phyloP scores from a whole-genome alignment of 495 filamentous ascomycete genomes.

The Apiosordaria backusii region DNA sequence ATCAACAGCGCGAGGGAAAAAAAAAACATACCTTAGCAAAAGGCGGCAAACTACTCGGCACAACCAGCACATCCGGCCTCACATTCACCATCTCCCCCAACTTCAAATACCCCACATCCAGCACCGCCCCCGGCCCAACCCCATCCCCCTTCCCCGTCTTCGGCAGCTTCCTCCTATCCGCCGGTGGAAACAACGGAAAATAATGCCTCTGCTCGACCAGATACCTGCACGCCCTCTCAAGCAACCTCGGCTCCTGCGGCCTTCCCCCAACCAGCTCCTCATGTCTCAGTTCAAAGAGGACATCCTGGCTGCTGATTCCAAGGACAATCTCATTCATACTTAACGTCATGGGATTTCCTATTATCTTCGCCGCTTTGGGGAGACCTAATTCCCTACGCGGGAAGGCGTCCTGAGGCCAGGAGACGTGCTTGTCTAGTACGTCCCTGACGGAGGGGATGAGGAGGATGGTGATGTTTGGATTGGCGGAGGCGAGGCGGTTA shows the following conservation, averaged over 20 bases:
- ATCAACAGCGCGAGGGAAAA: constrained; percentile 1
- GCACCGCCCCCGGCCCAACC: constrained; percentile 61
- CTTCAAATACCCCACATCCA: constrained; percentile 84
- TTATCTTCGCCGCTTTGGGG: constrained; percentile 67
- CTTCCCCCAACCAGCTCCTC: constrained; percentile 63
- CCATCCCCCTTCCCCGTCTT: constrained; percentile 56
- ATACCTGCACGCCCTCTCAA: constrained; percentile 65
- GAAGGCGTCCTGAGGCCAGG: constrained; percentile 86
- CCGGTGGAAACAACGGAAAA: constrained; percentile 81
- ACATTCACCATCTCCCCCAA: constrained; percentile 85
- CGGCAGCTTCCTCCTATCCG: constrained; percentile 60
- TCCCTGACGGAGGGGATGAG: constrained; percentile 87
- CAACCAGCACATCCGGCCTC: constrained; percentile 77
- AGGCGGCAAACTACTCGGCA: constrained; percentile 76
- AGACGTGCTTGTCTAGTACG: constrained; percentile 72
- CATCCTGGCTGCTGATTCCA: constrained; percentile 77
- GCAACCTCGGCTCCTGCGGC: constrained; percentile 52
- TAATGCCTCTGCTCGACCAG: constrained; percentile 86
- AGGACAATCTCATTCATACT: constrained; percentile 80
- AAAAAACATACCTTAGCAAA: constrained; percentile 79
- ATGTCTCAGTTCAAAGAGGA: constrained; percentile 72
- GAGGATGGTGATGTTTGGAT: constrained; percentile 75
- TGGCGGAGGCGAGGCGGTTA: constrained; percentile 57
- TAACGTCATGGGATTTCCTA: constrained; percentile 84
- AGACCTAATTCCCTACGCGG: constrained; percentile 64